phyloP scores from a whole-genome alignment of 2,329 filamentous ascomycete genomes.

The Fusarium goolgardi region DNA sequence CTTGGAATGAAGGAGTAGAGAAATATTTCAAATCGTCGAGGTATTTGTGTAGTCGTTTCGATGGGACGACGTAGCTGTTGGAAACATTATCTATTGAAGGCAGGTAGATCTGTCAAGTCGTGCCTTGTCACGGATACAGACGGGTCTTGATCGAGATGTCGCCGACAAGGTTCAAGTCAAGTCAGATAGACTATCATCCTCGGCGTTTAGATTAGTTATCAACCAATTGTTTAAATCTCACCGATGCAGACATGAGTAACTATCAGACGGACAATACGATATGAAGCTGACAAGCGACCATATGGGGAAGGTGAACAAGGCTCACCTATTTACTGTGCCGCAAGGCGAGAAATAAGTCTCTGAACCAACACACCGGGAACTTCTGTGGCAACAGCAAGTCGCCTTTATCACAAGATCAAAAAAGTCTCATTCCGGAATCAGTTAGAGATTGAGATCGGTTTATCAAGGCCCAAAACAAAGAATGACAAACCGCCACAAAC shows the following conservation, averaged over 20 bases:
- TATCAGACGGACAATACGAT: neutral
- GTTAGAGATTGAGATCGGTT: slow-evolving; percentile 10
- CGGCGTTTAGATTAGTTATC: neutral
- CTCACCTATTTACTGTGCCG: slow-evolving; percentile 1
- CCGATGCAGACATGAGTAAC: neutral
- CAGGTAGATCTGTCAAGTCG: neutral
- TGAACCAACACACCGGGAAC: slow-evolving; percentile 4
- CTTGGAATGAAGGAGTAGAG: neutral
- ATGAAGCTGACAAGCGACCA: neutral
- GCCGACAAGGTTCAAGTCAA: neutral
- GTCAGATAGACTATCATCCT: too few relatives aligned
- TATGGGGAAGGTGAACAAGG: slow-evolving; percentile 6
- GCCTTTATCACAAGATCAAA: slow-evolving; percentile 3
- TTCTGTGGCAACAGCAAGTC: slow-evolving; percentile 9
- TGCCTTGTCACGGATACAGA: neutral
- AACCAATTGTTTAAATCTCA: neutral
- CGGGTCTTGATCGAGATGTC: neutral
- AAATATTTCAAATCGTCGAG: too few relatives aligned
- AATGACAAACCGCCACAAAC: neutral
- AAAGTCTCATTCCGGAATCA: slow-evolving; percentile 1
- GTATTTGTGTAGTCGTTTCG: neutral
- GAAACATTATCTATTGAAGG: neutral
- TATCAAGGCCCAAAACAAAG: slow-evolving; percentile 7
- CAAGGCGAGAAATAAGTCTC: neutral
- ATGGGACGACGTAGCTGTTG: neutral